Evolutionary conservation across 1,139 yeast genomes (phyloP).

Genomic region (Geotrichum cucujoidarum): DNA sequence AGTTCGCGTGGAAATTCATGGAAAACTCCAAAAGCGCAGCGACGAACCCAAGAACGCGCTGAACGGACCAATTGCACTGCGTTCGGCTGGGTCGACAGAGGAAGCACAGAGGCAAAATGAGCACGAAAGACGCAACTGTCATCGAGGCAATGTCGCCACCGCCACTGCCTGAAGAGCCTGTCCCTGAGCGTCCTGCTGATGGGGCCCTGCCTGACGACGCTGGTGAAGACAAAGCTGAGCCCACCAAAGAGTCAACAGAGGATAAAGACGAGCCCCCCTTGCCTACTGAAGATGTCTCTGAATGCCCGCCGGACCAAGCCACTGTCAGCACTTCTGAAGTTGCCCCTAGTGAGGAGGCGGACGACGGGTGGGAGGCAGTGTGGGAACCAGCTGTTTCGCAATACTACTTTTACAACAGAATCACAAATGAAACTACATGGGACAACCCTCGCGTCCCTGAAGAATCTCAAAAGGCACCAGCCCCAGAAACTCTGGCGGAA

Average conservation of each 20-base stretch:
- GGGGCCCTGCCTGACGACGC: too few relatives aligned
- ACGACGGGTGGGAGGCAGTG: conserved; percentile 34
- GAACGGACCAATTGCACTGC: neutral
- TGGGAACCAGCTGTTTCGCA: conserved; percentile 26
- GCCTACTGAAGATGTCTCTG: neutral
- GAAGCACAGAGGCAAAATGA: neutral
- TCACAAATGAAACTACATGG: conserved; percentile 32
- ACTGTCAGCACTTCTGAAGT: neutral
- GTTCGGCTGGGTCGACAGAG: neutral
- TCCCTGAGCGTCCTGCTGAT: conserved; percentile 20
- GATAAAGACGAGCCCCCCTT: too few relatives aligned
- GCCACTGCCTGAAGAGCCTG: conserved; percentile 20
- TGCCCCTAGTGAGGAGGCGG: neutral
- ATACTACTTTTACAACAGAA: conserved; percentile 31
- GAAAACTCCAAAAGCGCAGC: neutral
- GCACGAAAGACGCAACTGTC: neutral
- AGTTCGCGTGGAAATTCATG: too few relatives aligned
- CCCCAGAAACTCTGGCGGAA: conserved; percentile 20
- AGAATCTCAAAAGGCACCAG: conserved; percentile 15
- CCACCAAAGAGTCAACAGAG: too few relatives aligned
- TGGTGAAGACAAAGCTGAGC: too few relatives aligned
- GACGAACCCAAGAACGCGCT: neutral
- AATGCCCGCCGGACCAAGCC: too few relatives aligned
- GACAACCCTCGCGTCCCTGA: conserved; percentile 27
- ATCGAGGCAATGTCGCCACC: neutral